phyloP scores from a whole-genome alignment of 768 basidiomycete genomes.

The Rubroboletus pulcherrimus region DNA sequence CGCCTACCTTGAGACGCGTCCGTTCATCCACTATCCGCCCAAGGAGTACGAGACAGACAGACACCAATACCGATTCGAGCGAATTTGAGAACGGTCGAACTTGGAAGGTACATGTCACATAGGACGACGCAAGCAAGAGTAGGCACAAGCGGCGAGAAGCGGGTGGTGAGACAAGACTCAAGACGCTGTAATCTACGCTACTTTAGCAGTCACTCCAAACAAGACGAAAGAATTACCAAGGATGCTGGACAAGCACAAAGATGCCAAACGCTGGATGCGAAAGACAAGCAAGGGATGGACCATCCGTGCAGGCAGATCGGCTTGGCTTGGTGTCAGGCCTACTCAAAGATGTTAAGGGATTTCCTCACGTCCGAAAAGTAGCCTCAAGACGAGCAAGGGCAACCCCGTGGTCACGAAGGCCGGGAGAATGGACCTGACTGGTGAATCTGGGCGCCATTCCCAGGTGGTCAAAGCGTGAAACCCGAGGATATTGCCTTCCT shows the following conservation, averaged over 20 bases:
- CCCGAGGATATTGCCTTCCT: slow-evolving; percentile 28
- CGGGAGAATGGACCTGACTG: slow-evolving; percentile 35
- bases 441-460: slow-evolving; percentile 37
- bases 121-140: slow-evolving; percentile 34
- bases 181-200: slow-evolving; percentile 24
- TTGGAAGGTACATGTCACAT: slow-evolving; percentile 37
- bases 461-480: slow-evolving; percentile 31
- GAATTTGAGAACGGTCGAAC: slow-evolving; percentile 40
- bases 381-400: slow-evolving; percentile 23
- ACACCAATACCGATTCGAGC: slow-evolving; percentile 31
- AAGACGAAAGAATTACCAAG: slow-evolving; percentile 27
- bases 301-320: neutral
- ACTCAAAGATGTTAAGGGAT: neutral
- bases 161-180: slow-evolving; percentile 20
- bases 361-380: slow-evolving; percentile 23
- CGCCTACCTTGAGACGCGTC: neutral
- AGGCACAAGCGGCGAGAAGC: slow-evolving; percentile 18
- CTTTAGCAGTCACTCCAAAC: slow-evolving; percentile 1
- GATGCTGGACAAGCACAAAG: slow-evolving; percentile 29
- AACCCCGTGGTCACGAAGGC: slow-evolving; percentile 32
- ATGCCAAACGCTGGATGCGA: slow-evolving; percentile 28
- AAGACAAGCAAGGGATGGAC: slow-evolving; percentile 24
- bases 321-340: slow-evolving; percentile 14
- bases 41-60: slow-evolving; percentile 28
- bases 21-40: slow-evolving; percentile 12